Percentiles rank a stretch among this genome's conserved stretches.
Evolutionary conservation across 129 eudicot genomes (phyloP).

Genomic region (Escallonia herrerae): DNA sequence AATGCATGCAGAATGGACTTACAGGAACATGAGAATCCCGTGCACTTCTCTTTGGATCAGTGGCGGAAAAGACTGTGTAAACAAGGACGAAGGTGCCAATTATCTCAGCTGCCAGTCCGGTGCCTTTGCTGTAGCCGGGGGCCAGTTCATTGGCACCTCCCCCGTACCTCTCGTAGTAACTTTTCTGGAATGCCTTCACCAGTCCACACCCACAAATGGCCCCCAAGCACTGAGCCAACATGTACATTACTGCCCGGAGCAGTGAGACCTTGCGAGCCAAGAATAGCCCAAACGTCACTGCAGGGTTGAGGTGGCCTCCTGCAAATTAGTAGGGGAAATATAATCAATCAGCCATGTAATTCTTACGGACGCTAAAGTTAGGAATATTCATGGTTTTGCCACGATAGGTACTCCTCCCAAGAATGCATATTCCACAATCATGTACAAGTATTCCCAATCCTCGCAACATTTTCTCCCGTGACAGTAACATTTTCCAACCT

Average conservation of each 20-base stretch:
- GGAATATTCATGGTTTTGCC: too few relatives aligned
- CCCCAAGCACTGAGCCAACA: slow-evolving; percentile 49
- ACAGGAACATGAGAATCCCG: slow-evolving; percentile 52
- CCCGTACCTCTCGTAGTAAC: slow-evolving; percentile 25
- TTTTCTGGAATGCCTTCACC: slow-evolving; percentile 41
- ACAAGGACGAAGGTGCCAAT: slow-evolving; percentile 45
- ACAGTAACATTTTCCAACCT: too few relatives aligned
- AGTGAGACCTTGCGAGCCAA: slow-evolving; percentile 40
- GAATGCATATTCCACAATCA: too few relatives aligned
- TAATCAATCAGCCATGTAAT: too few relatives aligned
- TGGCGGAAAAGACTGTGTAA: slow-evolving; percentile 41
- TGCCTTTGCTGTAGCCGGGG: slow-evolving; percentile 37
- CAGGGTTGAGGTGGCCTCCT: slow-evolving; percentile 57
- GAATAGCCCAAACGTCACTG: slow-evolving; percentile 50
- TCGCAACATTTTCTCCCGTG: too few relatives aligned
- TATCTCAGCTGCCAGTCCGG: slow-evolving; percentile 49
- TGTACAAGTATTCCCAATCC: too few relatives aligned
- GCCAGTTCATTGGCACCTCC: slow-evolving; percentile 51
- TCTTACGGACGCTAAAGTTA: too few relatives aligned
- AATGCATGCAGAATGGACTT: not conserved
- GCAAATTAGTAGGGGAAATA: not conserved
- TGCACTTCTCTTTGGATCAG: slow-evolving; percentile 43
- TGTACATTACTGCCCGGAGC: slow-evolving; percentile 32
- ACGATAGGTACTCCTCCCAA: too few relatives aligned
- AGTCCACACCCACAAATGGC: slow-evolving; percentile 43